These are phyloP conservation scores for Ascochyta lentis DNA, from an alignment of 2,329 filamentous ascomycete species.

Conservation along the genomic window DNA sequence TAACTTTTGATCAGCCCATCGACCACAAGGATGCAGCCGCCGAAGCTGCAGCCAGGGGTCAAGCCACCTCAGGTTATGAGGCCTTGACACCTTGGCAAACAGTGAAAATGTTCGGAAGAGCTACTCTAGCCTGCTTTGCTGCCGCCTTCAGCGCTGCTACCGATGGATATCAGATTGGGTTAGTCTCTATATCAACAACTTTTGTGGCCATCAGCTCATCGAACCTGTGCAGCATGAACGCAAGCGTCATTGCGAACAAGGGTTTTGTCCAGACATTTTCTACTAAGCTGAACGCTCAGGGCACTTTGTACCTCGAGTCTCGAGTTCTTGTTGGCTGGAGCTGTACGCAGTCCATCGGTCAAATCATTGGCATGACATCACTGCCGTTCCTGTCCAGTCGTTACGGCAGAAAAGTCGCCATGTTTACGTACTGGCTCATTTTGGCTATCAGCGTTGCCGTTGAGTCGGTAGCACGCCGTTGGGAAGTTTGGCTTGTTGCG, in stretches of 20 bases:
- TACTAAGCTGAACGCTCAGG: neutral
- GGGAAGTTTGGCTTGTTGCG: neutral
- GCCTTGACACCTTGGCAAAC: neutral
- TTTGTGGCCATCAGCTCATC: too few species aligned
- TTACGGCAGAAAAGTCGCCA: slow-evolving; percentile 47
- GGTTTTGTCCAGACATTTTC: neutral
- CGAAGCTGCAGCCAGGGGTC: slow-evolving; percentile 5
- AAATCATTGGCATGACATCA: slow-evolving; percentile 30
- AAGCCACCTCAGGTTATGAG: neutral
- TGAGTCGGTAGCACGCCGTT: neutral
- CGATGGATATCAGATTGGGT: slow-evolving; percentile 15
- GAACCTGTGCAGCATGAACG: neutral
- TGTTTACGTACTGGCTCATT: slow-evolving; percentile 47
- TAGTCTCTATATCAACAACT: neutral
- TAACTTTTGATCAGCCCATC: too few species aligned
- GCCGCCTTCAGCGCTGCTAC: slow-evolving; percentile 9
- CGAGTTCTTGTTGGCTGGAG: slow-evolving; percentile 52
- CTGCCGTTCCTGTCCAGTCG: slow-evolving; percentile 47
- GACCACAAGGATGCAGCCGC: slow-evolving; percentile 1
- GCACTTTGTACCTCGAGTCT: slow-evolving; percentile 26
- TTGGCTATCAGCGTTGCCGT: slow-evolving; percentile 37
- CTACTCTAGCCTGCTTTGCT: neutral
- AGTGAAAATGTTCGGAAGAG: neutral
- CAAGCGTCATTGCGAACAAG: neutral
- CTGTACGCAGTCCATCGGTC: slow-evolving; percentile 50